These are phyloP conservation scores for Trypanosomatidae sp. DNA, from an alignment of 208 protist genomes.

Conservation along the genomic window DNA sequence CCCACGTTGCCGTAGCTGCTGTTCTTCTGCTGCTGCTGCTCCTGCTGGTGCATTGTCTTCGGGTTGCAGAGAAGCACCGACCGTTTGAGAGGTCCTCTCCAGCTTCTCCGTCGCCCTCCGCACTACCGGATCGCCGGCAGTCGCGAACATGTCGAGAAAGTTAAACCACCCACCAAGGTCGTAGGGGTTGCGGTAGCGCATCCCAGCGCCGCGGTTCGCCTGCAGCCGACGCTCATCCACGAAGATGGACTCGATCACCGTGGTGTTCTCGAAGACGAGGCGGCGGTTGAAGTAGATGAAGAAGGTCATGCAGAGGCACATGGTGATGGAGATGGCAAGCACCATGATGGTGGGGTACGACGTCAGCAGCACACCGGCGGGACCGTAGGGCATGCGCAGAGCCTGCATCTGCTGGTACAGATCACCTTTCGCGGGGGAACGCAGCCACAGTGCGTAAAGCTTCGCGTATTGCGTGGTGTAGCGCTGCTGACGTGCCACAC, in stretches of 20 bases:
- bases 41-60: too few species aligned
- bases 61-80: too few species aligned
- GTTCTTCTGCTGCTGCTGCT: too few species aligned
- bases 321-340: constrained; percentile 27
- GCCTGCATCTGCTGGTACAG: too few species aligned
- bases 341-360: constrained; percentile 34
- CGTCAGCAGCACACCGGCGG: constrained; percentile 24
- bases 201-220: constrained; percentile 24
- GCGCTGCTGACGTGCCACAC: too few species aligned
- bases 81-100: background rate
- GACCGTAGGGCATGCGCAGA: constrained; percentile 35
- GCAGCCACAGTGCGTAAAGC: too few species aligned
- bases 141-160: constrained; percentile 59
- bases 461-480: too few species aligned
- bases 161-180: constrained; percentile 71
- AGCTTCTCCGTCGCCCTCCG: constrained; percentile 5
- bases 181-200: constrained; percentile 64
- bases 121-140: constrained; percentile 51
- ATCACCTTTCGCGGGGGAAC: too few species aligned
- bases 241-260: constrained; percentile 54
- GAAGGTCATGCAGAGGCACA: constrained; percentile 53
- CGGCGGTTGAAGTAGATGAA: constrained; percentile 40
- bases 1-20: too few species aligned
- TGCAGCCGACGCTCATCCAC: constrained; percentile 36
- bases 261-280: constrained; percentile 56